phyloP scores from a whole-genome alignment of 768 basidiomycete species.

The Stropharia rugosoannulata region DNA sequence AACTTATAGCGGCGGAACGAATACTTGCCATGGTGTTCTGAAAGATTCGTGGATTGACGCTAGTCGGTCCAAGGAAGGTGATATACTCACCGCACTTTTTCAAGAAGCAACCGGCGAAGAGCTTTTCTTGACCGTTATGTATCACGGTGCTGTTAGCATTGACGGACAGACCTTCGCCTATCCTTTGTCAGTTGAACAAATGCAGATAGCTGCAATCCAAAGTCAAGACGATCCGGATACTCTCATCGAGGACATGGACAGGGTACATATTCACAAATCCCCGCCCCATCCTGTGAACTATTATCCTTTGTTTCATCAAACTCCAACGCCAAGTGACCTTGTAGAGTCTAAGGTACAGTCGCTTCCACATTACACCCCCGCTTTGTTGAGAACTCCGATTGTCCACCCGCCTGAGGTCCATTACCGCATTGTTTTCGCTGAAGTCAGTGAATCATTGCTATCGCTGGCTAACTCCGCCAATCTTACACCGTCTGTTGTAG shows the following conservation, averaged over 20 bases:
- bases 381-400: background rate
- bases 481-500: background rate
- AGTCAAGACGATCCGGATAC: no score
- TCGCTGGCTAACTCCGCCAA: background rate
- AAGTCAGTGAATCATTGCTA: background rate
- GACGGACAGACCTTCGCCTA: background rate
- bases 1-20: background rate
- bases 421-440: background rate
- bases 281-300: no score
- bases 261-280: no score
- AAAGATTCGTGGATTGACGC: constrained; percentile 2
- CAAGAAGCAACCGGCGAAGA: background rate
- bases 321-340: no score
- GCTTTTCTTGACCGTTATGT: background rate
- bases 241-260: no score
- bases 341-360: background rate
- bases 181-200: no score
- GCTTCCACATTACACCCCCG: background rate
- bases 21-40: background rate
- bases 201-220: no score
- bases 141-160: constrained; percentile 2
- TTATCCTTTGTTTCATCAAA: no score
- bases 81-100: background rate
- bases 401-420: background rate
- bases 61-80: background rate